Evolutionary conservation across 2,329 filamentous ascomycete genomes (phyloP).

Genomic region (Stagonosporopsis tanaceti): DNA sequence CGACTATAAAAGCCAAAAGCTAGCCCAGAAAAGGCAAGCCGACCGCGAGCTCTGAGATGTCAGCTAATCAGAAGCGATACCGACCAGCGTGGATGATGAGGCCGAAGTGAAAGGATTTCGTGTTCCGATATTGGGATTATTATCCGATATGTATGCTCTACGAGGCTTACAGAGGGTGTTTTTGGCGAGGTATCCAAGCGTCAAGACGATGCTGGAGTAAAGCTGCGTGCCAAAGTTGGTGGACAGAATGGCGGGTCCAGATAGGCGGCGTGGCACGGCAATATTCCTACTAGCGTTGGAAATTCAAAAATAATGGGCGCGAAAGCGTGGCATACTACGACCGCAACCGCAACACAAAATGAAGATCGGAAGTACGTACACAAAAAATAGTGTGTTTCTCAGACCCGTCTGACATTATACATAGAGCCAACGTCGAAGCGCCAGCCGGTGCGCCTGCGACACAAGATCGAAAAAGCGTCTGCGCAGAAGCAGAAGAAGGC

Average conservation of each 20-base stretch:
- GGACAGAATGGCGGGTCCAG: background rate
- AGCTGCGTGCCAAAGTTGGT: background rate
- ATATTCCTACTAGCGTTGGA: conserved; percentile 14
- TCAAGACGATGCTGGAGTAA: background rate
- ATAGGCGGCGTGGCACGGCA: background rate
- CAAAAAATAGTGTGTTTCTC: background rate
- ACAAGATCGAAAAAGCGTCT: conserved; percentile 96
- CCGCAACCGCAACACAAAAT: conserved; percentile 35
- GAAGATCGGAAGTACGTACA: conserved; percentile 54
- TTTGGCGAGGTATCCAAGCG: no score
- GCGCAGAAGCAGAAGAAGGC: conserved; percentile 89
- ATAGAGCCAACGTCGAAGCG: conserved; percentile 95
- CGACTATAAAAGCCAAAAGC: conserved; percentile 2
- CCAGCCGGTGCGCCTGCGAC: conserved; percentile 82
- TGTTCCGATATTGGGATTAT: background rate
- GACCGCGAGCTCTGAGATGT: background rate
- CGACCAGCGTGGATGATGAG: conserved; percentile 5
- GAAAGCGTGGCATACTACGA: conserved; percentile 23
- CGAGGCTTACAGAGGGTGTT: background rate
- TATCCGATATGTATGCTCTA: background rate
- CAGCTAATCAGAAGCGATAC: conserved; percentile 12
- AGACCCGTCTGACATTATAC: conserved; percentile 15
- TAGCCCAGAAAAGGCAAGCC: conserved; percentile 12
- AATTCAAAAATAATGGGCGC: conserved; percentile 38
- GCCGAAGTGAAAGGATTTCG: background rate